These are phyloP conservation scores for Termitomyces sp. DNA, from an alignment of 768 basidiomycete genomes.

Conservation along the genomic window DNA sequence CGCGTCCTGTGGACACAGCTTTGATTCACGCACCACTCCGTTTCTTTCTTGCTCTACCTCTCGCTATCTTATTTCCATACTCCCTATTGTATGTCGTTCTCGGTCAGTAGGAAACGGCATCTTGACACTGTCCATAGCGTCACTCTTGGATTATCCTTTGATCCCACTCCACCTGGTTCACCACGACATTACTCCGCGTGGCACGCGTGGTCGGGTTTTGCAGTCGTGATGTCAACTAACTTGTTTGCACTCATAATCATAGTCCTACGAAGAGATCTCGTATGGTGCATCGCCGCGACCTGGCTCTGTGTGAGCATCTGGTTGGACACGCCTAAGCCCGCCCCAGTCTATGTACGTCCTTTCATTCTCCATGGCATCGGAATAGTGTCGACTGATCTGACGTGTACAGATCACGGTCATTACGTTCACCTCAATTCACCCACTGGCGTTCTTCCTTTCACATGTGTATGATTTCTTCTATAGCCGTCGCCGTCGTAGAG, in stretches of 20 bases:
- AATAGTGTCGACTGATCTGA: not conserved
- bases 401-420: constrained; percentile 47
- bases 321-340: constrained; percentile 54
- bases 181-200: constrained; percentile 47
- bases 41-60: constrained; percentile 54
- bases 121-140: constrained; percentile 36
- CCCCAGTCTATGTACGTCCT: constrained; percentile 53
- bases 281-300: constrained; percentile 69
- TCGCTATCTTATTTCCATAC: constrained; percentile 52
- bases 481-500: constrained; percentile 1
- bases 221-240: constrained; percentile 62
- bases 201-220: constrained; percentile 71
- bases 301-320: constrained; percentile 72
- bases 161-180: constrained; percentile 33
- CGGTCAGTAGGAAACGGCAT: not conserved
- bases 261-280: constrained; percentile 54
- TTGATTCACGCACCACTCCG: constrained; percentile 87
- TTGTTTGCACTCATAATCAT: constrained; percentile 50
- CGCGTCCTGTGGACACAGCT: constrained; percentile 66
- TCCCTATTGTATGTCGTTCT: constrained; percentile 46
- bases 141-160: constrained; percentile 59
- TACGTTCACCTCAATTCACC: constrained; percentile 61
- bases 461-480: constrained; percentile 32
- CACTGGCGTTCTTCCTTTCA: constrained; percentile 47
- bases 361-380: not conserved